phyloP scores from a whole-genome alignment of 1,139 yeast species.

The Geotrichum aggregatum region DNA sequence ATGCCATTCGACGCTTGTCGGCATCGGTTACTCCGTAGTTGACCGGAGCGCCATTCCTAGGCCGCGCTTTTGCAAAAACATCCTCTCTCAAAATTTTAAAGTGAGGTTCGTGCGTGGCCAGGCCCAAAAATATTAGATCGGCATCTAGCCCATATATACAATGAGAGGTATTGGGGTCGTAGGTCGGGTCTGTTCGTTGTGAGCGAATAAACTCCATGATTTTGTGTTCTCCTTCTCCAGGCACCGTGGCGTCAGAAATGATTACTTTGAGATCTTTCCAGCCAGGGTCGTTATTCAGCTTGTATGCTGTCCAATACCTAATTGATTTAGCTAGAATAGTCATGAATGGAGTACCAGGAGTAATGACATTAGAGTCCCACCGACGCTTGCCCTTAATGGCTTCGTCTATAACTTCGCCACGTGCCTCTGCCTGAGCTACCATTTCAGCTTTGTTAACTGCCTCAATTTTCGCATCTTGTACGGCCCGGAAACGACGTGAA shows the following conservation, averaged over 20 bases:
- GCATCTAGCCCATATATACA: conserved; percentile 98
- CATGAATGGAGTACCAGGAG: conserved; percentile 99
- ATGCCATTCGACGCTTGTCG: conserved; percentile 44
- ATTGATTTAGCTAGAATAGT: conserved; percentile 77
- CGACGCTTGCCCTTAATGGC: conserved; percentile 46
- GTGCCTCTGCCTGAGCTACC: conserved; percentile 46
- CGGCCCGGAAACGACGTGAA: conserved; percentile 92
- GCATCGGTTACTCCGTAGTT: conserved; percentile 27
- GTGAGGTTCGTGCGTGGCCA: conserved; percentile 96
- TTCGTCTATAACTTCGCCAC: conserved; percentile 43
- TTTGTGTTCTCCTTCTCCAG: conserved; percentile 99
- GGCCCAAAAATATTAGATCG: conserved; percentile 92
- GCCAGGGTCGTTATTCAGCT: conserved; percentile 81
- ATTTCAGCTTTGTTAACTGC: conserved; percentile 41
- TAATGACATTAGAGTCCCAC: conserved; percentile 90
- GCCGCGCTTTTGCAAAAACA: conserved; percentile 70
- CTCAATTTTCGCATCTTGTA: conserved; percentile 75
- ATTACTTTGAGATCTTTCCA: conserved; percentile 86
- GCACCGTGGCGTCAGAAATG: conserved; percentile 95
- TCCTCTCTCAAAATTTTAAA: conserved; percentile 92
- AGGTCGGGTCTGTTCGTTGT: conserved; percentile 67
- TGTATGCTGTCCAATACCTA: conserved; percentile 86
- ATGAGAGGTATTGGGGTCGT: conserved; percentile 84
- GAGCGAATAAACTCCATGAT: conserved; percentile 91
- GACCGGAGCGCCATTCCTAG: conserved; percentile 29